Conservation (phyloP, 2,329 filamentous ascomycete species). For the Paecilomyces niveus region DNA sequence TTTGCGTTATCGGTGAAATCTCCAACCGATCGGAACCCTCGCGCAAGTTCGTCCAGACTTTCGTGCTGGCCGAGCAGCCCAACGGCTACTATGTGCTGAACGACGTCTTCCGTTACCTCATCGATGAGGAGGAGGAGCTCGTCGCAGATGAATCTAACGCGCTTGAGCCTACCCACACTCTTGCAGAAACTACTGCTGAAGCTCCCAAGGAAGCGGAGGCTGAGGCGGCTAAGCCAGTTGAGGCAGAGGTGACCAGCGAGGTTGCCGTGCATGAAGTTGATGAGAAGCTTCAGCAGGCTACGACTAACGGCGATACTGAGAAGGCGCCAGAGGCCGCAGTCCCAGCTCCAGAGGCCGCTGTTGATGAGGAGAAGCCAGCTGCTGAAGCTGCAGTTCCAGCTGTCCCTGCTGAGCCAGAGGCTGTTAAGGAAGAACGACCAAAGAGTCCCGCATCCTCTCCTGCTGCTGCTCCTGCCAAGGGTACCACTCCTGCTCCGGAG, state of each 20-base stretch:
- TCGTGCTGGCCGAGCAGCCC: constrained; percentile 90
- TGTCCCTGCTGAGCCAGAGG: constrained; percentile 33
- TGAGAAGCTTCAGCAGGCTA: constrained; percentile 65
- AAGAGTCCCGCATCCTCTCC: constrained; percentile 54
- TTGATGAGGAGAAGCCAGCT: constrained; percentile 13
- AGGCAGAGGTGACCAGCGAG: constrained; percentile 30
- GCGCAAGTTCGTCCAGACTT: constrained; percentile 96
- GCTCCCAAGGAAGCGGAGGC: constrained; percentile 32
- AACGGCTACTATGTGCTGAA: constrained; percentile 98
- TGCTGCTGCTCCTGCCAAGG: constrained; percentile 41
- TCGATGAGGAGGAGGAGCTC: constrained; percentile 63
- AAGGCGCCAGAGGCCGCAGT: constrained; percentile 20
- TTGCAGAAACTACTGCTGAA: constrained; percentile 34
- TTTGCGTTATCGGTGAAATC: constrained; percentile 96
- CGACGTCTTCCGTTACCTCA: constrained; percentile 92
- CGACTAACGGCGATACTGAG: constrained; percentile 39
- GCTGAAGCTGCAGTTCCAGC: constrained; percentile 18
- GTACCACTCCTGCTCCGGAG: constrained; percentile 44
- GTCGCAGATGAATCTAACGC: constrained; percentile 34
- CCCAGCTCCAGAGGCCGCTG: constrained; percentile 27
- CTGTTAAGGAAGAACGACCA: constrained; percentile 54
- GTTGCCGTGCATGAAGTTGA: constrained; percentile 53
- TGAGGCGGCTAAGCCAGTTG: constrained; percentile 40
- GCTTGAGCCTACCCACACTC: constrained; percentile 19
- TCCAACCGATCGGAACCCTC: constrained; percentile 88